Conservation (phyloP, 306 rosid species). For the Vigna mungo region DNA sequence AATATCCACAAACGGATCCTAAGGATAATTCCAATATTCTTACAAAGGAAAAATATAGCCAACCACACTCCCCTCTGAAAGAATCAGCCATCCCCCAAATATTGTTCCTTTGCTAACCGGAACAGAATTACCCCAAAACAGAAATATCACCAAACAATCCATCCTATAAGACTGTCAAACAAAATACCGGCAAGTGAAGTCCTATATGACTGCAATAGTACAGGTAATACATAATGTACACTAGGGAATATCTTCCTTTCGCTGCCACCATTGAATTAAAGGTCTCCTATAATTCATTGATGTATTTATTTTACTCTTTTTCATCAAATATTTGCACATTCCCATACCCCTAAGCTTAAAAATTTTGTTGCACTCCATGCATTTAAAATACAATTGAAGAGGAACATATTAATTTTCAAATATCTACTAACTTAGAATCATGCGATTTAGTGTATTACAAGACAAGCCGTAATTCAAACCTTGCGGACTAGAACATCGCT, state of each 20-base stretch:
- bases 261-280: background rate
- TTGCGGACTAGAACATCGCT: constrained; percentile 77
- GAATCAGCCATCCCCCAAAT: too few species aligned
- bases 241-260: background rate
- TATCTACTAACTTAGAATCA: constrained; percentile 12
- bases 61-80: too few species aligned
- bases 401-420: constrained; percentile 1
- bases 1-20: too few species aligned
- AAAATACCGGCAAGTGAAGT: background rate
- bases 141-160: too few species aligned
- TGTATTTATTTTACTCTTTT: background rate
- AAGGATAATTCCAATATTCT: too few species aligned
- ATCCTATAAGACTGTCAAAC: background rate
- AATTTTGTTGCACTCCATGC: background rate
- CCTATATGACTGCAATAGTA: background rate
- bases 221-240: background rate
- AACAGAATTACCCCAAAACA: too few species aligned
- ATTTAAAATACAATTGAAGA: background rate
- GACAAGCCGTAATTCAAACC: constrained; percentile 57
- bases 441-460: background rate
- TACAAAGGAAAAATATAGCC: too few species aligned
- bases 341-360: background rate
- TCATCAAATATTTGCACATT: background rate
- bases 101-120: too few species aligned
- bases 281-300: constrained; percentile 8